These are phyloP conservation scores for Alternaria angustiovoidea DNA, from an alignment of 2,329 filamentous ascomycete species.

Conservation along the genomic window DNA sequence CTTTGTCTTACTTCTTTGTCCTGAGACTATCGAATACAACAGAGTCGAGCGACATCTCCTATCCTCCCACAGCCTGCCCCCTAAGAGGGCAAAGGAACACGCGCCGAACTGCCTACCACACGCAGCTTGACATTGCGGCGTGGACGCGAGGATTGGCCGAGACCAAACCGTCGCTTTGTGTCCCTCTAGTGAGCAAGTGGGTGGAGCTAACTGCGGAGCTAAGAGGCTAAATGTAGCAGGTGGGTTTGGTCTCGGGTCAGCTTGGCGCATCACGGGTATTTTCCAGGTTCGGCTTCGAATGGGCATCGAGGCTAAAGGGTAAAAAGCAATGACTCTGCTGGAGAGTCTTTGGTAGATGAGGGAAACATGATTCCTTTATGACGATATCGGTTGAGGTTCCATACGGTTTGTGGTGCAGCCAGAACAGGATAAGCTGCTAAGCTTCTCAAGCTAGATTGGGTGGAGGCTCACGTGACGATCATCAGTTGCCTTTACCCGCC, in stretches of 20 bases:
- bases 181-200: not conserved
- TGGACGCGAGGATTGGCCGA: not conserved
- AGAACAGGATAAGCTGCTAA: not conserved
- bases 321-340: not conserved
- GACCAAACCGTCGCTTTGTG: not conserved
- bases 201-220: not conserved
- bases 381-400: not conserved
- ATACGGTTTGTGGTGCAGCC: not conserved
- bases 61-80: not conserved
- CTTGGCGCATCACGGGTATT: constrained; percentile 12
- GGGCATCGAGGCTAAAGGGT: not conserved
- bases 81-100: not conserved
- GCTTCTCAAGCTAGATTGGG: not conserved
- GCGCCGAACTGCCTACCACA: not conserved
- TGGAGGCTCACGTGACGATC: not conserved
- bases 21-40: not conserved
- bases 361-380: not conserved
- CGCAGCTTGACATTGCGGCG: not conserved
- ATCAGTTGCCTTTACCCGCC: not conserved
- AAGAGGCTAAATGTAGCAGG: constrained; percentile 10
- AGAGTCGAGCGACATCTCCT: not conserved
- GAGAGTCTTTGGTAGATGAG: not conserved
- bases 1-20: not conserved
- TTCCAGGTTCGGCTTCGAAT: not conserved
- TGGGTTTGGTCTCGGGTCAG: not conserved